These are phyloP conservation scores for Lasiodiplodia hormozganensis DNA, from an alignment of 2,329 filamentous ascomycete genomes.

Conservation along the genomic window DNA sequence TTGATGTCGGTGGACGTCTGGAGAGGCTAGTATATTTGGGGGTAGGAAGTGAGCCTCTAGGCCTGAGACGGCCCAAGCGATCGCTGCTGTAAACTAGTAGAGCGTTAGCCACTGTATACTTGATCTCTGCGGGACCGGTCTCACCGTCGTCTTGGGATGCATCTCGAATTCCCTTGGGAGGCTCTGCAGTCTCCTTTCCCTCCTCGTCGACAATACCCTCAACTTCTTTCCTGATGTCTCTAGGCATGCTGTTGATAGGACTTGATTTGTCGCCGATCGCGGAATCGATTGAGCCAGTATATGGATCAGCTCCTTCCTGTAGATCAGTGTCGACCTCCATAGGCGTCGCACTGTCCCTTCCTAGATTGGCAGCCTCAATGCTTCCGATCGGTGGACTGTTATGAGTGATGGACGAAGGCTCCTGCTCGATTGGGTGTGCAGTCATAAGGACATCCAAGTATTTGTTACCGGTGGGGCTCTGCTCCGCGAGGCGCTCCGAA, in stretches of 20 bases:
- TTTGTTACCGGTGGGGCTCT: background rate
- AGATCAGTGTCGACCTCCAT: background rate
- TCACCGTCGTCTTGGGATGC: background rate
- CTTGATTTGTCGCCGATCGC: background rate
- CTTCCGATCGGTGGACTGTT: background rate
- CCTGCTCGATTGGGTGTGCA: background rate
- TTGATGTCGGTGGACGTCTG: background rate
- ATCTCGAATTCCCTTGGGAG: background rate
- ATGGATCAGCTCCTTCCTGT: background rate
- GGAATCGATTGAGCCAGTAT: background rate
- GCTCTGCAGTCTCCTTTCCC: background rate
- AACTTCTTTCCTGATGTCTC: too few species aligned
- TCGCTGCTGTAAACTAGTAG: background rate
- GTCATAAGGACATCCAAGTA: background rate
- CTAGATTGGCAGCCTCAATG: background rate
- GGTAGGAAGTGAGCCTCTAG: background rate
- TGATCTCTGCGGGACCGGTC: too few species aligned
- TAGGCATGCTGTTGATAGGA: background rate
- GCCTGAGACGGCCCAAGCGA: background rate
- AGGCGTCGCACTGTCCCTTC: background rate
- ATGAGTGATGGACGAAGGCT: background rate
- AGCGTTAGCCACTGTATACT: background rate
- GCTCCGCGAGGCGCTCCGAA: background rate
- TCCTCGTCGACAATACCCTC: background rate
- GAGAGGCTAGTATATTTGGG: background rate